These are phyloP conservation scores for Ulota crispa DNA, from an alignment of 225 moss, liverwort and hornwort genomes.

Conservation along the genomic window DNA sequence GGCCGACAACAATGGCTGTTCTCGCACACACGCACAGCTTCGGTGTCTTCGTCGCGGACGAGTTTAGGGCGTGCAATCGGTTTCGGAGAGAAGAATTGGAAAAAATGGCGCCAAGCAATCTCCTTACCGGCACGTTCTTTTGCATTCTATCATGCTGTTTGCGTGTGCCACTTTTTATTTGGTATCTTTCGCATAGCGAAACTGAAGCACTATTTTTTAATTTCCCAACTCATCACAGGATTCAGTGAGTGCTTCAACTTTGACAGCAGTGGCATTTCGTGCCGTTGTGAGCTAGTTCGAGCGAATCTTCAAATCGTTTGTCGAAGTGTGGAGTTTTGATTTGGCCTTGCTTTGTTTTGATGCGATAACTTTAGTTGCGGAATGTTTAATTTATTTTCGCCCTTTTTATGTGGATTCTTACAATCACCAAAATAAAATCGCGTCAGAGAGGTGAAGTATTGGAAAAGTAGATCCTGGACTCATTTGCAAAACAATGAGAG, in stretches of 20 bases:
- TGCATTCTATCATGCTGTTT: not conserved
- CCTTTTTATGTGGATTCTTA: not conserved
- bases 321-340: not conserved
- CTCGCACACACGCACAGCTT: not conserved
- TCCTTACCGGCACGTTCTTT: conserved; percentile 27
- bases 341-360: not conserved
- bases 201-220: not conserved
- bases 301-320: not conserved
- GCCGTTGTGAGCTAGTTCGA: not conserved
- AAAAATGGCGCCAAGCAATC: not conserved
- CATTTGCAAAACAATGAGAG: not conserved
- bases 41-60: not conserved
- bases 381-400: not conserved
- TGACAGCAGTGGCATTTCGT: not conserved
- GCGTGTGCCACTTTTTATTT: not conserved
- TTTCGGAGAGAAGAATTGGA: conserved; percentile 10
- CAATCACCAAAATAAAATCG: not conserved
- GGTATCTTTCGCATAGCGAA: not conserved
- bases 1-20: conserved; percentile 30
- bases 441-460: not conserved
- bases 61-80: not conserved
- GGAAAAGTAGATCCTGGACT: not conserved
- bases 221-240: not conserved
- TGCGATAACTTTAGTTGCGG: not conserved
- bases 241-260: not conserved